Base-by-base conservation (phyloP, 2,329 filamentous ascomycete genomes). In the Cercospora sp. region DNA sequence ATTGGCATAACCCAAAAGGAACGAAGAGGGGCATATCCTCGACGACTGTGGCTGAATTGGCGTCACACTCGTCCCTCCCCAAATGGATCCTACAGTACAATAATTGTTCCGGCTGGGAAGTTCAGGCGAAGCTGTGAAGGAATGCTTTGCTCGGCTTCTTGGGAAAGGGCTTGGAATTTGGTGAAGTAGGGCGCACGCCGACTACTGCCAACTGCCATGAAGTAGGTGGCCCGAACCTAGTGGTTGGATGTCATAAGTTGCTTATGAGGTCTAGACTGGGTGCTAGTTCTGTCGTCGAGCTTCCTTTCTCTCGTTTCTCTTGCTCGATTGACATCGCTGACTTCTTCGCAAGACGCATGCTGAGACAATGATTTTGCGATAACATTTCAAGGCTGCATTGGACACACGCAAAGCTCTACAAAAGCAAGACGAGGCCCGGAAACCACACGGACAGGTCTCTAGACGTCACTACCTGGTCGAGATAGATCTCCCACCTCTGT, bases 81-180 rank as follows among this genome's bases (percentile, higher is more conserved):
- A 26, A 26, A 26, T 26, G 2, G 23, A 26, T 26, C 23, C 23
- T 26, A 26, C 23, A 26, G 23, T 26, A 26, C 23, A 26, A 26
- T 26, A 26, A 26, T 26, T 26, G 23, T 26, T 26, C 23, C 23
- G 23, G 23, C 23, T 26, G 48, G 48, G 28, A 53, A 26, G 48
- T 53, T 28, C 48, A 53, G 48, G 48, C 48, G 48, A 53, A n/a
- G n/a, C n/a, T n/a, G n/a, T n/a, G n/a, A n/a, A 53, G 48, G 48
- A 53, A 6, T 53, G 18, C 18, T 48, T 48, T 48, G 45, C 45
- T 26, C 45, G 45, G 45, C 18, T 51, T 26, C 45, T 53, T 28
- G 10, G 23, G 13, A 8, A 55, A 55, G 48, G 48, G 48, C 48
- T 28, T 55, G n/a, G 42, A 3, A 45, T n/a, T 8, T n/a, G n/a